Percentiles rank a stretch among this genome's conserved stretches.
phyloP scores from a whole-genome alignment of 2,329 filamentous ascomycete species.

The Ascochyta lentis region DNA sequence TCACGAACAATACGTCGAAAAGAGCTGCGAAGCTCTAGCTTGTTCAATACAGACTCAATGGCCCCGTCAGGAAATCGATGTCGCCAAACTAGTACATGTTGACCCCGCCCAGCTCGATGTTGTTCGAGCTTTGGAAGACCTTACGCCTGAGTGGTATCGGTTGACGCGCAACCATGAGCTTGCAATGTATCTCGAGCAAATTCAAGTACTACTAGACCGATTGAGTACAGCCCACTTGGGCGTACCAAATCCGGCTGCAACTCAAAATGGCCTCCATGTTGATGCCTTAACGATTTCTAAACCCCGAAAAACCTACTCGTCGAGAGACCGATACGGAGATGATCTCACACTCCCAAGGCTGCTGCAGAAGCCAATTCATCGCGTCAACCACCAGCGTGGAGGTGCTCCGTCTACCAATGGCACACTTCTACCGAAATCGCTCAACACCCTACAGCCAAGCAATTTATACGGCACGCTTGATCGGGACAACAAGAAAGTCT shows the following conservation, averaged over 20 bases:
- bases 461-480: background rate
- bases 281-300: background rate
- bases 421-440: background rate
- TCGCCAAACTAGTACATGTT: constrained; percentile 35
- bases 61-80: constrained; percentile 48
- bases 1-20: constrained; percentile 24
- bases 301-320: background rate
- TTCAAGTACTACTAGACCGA: constrained; percentile 50
- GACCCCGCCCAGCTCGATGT: constrained; percentile 45
- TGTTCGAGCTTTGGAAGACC: constrained; percentile 45
- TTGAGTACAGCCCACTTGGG: background rate
- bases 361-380: background rate
- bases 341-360: background rate
- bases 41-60: constrained; percentile 47
- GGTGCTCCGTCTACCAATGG: background rate
- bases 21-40: constrained; percentile 50
- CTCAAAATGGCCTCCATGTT: background rate
- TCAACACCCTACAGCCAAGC: background rate
- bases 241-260: background rate
- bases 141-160: constrained; percentile 58
- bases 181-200: constrained; percentile 51
- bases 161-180: constrained; percentile 59
- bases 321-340: background rate
- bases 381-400: background rate
- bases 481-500: background rate